Evolutionary conservation across 2,329 filamentous ascomycete genomes (phyloP).

Genomic region (Huntiella decipiens): DNA sequence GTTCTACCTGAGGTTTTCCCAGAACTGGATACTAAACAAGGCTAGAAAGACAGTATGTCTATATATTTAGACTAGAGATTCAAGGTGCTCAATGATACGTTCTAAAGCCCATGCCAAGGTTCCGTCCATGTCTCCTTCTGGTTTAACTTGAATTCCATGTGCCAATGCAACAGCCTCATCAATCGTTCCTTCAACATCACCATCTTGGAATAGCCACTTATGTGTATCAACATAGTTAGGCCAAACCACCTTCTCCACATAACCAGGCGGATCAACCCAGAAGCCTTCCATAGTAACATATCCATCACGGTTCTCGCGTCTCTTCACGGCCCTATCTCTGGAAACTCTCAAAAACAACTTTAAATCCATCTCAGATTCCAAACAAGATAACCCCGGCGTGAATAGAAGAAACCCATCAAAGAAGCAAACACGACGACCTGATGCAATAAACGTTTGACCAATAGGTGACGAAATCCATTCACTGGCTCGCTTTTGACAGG

Average conservation of each 20-base stretch:
- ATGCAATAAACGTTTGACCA: conserved; percentile 20
- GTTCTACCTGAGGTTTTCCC: conserved; percentile 32
- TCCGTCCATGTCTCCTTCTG: conserved; percentile 39
- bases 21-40: no score
- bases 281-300: conserved; percentile 78
- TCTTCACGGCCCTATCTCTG: conserved; percentile 40
- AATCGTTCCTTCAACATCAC: conserved; percentile 38
- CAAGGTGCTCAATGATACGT: conserved; percentile 25
- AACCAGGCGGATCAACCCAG: conserved; percentile 86
- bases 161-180: conserved; percentile 22
- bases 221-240: conserved; percentile 78
- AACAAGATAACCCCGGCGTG: conserved; percentile 32
- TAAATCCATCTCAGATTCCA: conserved; percentile 48
- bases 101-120: conserved; percentile 52
- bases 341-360: conserved; percentile 60
- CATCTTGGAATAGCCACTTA: conserved; percentile 55
- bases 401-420: conserved; percentile 84
- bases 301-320: conserved; percentile 49
- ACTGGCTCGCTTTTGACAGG: conserved; percentile 28
- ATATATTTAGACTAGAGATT: not conserved
- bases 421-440: conserved; percentile 37
- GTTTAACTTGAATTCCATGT: conserved; percentile 27
- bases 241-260: conserved; percentile 91
- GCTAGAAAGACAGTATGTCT: not conserved
- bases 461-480: conserved; percentile 27